Conservation (phyloP, 1,284 basidiomycete genomes). For the Schizophyllum commune region DNA sequence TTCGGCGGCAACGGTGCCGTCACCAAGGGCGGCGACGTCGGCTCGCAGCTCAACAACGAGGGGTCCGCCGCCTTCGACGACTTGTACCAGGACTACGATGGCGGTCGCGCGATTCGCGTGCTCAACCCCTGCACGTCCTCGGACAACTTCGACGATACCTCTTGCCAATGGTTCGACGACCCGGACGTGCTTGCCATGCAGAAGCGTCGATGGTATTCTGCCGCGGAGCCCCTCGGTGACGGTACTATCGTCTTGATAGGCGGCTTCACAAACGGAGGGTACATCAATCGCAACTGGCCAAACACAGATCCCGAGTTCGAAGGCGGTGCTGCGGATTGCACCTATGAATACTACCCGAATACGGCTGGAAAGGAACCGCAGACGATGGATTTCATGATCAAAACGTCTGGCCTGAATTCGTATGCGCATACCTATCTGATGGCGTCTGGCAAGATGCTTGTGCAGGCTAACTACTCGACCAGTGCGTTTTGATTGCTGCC, state of each 20-base stretch:
- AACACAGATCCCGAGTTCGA: slow-evolving; percentile 57
- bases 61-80: slow-evolving; percentile 49
- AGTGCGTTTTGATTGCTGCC: slow-evolving; percentile 32
- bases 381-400: slow-evolving; percentile 71
- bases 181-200: slow-evolving; percentile 64
- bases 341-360: slow-evolving; percentile 80
- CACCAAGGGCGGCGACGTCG: slow-evolving; percentile 61
- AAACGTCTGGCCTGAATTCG: slow-evolving; percentile 84
- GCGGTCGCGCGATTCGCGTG: slow-evolving; percentile 61
- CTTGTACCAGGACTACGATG: slow-evolving; percentile 60
- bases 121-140: slow-evolving; percentile 65
- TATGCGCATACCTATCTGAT: slow-evolving; percentile 85
- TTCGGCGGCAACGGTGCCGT: slow-evolving; percentile 76
- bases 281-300: slow-evolving; percentile 80
- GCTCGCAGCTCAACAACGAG: slow-evolving; percentile 37
- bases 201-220: slow-evolving; percentile 80
- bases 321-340: slow-evolving; percentile 61
- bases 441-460: slow-evolving; percentile 76
- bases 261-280: slow-evolving; percentile 79
- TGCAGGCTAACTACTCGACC: slow-evolving; percentile 80
- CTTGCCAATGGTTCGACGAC: slow-evolving; percentile 79
- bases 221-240: slow-evolving; percentile 68
- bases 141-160: slow-evolving; percentile 37
- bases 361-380: slow-evolving; percentile 40
- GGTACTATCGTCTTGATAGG: slow-evolving; percentile 69